A percentile compares a stretch with the other conserved stretches of the same genome.
Evolutionary conservation across 306 rosid genomes (phyloP).

Genomic region (Hippophae rhamnoides): DNA sequence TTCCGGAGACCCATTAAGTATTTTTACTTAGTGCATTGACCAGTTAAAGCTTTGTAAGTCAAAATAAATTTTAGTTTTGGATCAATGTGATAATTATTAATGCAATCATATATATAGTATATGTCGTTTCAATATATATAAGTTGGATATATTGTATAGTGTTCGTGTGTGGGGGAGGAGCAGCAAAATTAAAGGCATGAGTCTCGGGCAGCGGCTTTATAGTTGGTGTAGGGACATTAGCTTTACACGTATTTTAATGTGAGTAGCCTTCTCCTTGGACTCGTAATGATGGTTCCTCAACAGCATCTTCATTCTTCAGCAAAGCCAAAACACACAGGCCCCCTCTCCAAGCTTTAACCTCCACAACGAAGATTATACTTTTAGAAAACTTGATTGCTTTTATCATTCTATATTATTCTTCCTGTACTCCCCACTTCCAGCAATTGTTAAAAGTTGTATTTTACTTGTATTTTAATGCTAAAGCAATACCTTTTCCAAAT

Average conservation of each 20-base stretch:
- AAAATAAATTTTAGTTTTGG: too few relatives aligned
- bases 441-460: neutral
- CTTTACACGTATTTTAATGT: slow-evolving; percentile 55
- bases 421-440: slow-evolving; percentile 15
- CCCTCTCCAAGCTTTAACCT: slow-evolving; percentile 6
- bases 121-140: neutral
- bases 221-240: slow-evolving; percentile 37
- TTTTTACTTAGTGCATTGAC: too few relatives aligned
- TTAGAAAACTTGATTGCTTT: slow-evolving; percentile 31
- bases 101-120: neutral
- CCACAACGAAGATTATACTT: slow-evolving; percentile 30
- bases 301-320: slow-evolving; percentile 34
- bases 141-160: neutral
- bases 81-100: too few relatives aligned
- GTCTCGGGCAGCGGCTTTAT: slow-evolving; percentile 39
- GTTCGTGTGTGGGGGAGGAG: slow-evolving; percentile 21
- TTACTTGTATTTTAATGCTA: neutral
- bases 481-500: neutral
- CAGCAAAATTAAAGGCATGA: slow-evolving; percentile 37
- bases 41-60: too few relatives aligned
- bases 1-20: too few relatives aligned
- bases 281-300: slow-evolving; percentile 35
- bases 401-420: slow-evolving; percentile 23
- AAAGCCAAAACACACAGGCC: slow-evolving; percentile 19
- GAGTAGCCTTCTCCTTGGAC: slow-evolving; percentile 37